Conservation (phyloP, 495 filamentous ascomycete species). For the Haplographium delicatum region DNA sequence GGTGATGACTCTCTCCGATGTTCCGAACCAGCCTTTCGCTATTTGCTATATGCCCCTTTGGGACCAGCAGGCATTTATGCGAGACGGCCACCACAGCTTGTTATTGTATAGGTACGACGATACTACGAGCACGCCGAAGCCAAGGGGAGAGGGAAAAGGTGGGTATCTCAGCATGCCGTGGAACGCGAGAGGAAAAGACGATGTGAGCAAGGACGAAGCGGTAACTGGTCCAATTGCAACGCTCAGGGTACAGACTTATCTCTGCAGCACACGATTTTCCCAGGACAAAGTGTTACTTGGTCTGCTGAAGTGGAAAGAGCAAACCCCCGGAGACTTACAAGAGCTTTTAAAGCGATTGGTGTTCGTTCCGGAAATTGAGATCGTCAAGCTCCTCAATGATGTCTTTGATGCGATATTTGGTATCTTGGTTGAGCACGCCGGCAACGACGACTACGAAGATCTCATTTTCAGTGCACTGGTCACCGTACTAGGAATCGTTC, state of each 20-base stretch:
- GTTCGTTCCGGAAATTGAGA: constrained; percentile 95
- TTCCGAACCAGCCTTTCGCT: constrained; percentile 81
- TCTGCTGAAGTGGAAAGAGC: constrained; percentile 79
- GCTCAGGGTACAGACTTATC: constrained; percentile 74
- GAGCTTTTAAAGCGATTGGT: constrained; percentile 73
- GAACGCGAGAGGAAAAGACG: constrained; percentile 59
- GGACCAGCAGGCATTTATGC: constrained; percentile 85
- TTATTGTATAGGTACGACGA: constrained; percentile 89
- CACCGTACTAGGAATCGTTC: constrained; percentile 83
- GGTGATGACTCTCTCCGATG: constrained; percentile 81
- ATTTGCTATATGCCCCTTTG: constrained; percentile 91
- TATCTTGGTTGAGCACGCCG: constrained; percentile 80
- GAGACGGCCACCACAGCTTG: constrained; percentile 77
- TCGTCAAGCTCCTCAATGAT: constrained; percentile 85
- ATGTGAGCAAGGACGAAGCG: constrained; percentile 63
- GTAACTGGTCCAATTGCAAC: constrained; percentile 71
- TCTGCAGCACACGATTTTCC: constrained; percentile 93
- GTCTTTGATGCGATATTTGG: constrained; percentile 92
- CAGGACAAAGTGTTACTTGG: constrained; percentile 86
- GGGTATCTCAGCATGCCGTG: constrained; percentile 84
- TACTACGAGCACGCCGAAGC: constrained; percentile 52
- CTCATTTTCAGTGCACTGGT: constrained; percentile 87
- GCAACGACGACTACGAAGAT: constrained; percentile 88
- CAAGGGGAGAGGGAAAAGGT: constrained; percentile 48
- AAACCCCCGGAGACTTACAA: constrained; percentile 60